Evolutionary conservation across 495 filamentous ascomycete species (phyloP).

Genomic region (Elaphomyces granulatus): DNA sequence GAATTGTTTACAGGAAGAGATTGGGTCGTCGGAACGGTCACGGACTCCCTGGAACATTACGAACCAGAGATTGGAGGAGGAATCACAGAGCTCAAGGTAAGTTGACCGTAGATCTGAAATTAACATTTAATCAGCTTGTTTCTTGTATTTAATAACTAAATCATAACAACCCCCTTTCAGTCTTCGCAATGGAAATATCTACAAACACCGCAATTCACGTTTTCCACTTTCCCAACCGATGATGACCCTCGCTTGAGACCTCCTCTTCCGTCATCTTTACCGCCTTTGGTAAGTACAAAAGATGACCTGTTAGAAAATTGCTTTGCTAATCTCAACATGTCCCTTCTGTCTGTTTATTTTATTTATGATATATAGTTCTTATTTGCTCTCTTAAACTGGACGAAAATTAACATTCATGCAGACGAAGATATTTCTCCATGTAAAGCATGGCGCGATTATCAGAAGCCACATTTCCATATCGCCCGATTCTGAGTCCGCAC

Average conservation of each 20-base stretch:
- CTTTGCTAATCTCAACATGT: too few species aligned
- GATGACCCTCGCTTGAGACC: conserved; percentile 41
- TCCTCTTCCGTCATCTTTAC: conserved; percentile 26
- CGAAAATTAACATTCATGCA: too few species aligned
- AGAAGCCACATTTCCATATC: conserved; percentile 33
- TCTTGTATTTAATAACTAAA: conserved; percentile 4
- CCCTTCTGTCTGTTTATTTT: too few species aligned
- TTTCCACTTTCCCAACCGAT: conserved; percentile 42
- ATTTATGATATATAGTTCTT: too few species aligned
- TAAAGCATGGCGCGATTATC: conserved; percentile 30
- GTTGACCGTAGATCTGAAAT: conserved; percentile 5
- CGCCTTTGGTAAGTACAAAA: conserved; percentile 24
- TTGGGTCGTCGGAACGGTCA: conserved; percentile 33
- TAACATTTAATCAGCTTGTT: conserved; percentile 1
- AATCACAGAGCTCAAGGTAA: conserved; percentile 46
- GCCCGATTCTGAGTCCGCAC: conserved; percentile 16
- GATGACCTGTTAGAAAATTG: not conserved
- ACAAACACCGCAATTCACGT: conserved; percentile 75
- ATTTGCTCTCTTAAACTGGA: too few species aligned
- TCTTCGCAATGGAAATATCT: conserved; percentile 64
- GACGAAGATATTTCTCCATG: conserved; percentile 27
- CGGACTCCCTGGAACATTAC: conserved; percentile 27
- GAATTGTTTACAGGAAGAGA: conserved; percentile 28
- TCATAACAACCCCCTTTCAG: too few species aligned
- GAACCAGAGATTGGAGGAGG: conserved; percentile 41